These are phyloP conservation scores for Peronospora tabacina DNA, from an alignment of 352 stramenopile species.

Conservation along the genomic window DNA sequence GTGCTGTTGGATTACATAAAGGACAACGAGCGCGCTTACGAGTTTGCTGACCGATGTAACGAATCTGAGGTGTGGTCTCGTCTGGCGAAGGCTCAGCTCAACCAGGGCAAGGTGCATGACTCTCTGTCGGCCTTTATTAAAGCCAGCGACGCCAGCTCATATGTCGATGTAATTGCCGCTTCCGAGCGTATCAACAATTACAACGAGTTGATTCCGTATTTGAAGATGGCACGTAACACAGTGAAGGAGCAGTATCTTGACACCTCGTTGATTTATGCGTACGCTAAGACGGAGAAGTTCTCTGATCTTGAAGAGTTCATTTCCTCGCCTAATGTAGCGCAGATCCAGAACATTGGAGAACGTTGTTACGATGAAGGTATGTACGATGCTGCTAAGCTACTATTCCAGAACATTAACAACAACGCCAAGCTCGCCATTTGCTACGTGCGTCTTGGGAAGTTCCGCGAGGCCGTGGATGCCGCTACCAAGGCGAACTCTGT, in stretches of 20 bases:
- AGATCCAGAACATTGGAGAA: constrained; percentile 99
- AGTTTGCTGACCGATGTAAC: constrained; percentile 98
- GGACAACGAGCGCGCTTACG: constrained; percentile 96
- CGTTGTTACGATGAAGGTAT: constrained; percentile 97
- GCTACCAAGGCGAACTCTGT: constrained; percentile 99
- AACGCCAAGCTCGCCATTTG: constrained; percentile 99
- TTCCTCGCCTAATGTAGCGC: constrained; percentile 97
- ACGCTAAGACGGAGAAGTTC: constrained; percentile 98
- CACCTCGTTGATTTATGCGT: constrained; percentile 99
- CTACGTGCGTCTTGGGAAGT: constrained; percentile 98
- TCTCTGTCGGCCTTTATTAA: constrained; percentile 99
- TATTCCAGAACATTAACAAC: constrained; percentile 99
- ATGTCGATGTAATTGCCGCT: constrained; percentile 96
- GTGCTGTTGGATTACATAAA: constrained; percentile 95
- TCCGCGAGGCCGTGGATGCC: constrained; percentile 97
- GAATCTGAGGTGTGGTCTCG: constrained; percentile 98
- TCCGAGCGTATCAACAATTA: constrained; percentile 96
- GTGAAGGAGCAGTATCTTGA: constrained; percentile 99
- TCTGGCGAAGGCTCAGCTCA: constrained; percentile 97
- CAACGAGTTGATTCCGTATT: constrained; percentile 95
- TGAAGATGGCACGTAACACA: constrained; percentile 98
- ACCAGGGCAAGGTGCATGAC: constrained; percentile 92
- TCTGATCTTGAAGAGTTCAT: constrained; percentile 99
- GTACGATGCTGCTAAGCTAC: constrained; percentile 97
- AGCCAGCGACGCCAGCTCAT: constrained; percentile 95